phyloP scores from a whole-genome alignment of 176 grass and related monocot genomes.

The Metroxylon sagu region DNA sequence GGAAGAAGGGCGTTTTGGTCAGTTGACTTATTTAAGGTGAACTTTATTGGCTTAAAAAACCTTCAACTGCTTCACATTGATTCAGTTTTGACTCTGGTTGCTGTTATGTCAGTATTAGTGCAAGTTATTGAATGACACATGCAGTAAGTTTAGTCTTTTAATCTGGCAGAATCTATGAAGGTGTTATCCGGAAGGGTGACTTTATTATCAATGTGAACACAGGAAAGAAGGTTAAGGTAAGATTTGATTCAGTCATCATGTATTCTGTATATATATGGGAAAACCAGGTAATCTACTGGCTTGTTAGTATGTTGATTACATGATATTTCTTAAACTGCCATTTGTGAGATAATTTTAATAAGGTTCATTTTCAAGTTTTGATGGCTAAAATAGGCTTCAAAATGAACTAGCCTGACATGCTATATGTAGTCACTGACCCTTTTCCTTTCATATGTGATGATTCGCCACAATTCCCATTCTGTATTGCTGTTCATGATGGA shows the following conservation, averaged over 20 bases:
- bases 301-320: no score
- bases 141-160: conserved; percentile 19
- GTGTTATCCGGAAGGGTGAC: conserved; percentile 83
- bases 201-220: conserved; percentile 96
- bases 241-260: conserved; percentile 3
- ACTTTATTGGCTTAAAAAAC: conserved; percentile 1
- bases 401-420: no score
- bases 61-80: conserved; percentile 1
- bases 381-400: no score
- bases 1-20: conserved; percentile 99
- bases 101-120: background rate
- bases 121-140: conserved; percentile 9
- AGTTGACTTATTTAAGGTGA: conserved; percentile 93
- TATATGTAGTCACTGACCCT: no score
- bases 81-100: background rate
- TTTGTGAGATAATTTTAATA: no score
- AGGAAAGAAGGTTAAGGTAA: conserved; percentile 95
- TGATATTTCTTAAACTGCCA: no score
- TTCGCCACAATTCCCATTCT: no score
- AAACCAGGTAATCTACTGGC: no score
- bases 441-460: no score
- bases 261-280: no score
- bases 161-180: conserved; percentile 83
- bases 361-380: no score
- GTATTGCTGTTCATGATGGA: no score